A percentile compares a stretch with the other conserved stretches of the same genome.
Evolutionary conservation across 345 rosid species (phyloP).

Genomic region (Eucalyptus shirleyi): DNA sequence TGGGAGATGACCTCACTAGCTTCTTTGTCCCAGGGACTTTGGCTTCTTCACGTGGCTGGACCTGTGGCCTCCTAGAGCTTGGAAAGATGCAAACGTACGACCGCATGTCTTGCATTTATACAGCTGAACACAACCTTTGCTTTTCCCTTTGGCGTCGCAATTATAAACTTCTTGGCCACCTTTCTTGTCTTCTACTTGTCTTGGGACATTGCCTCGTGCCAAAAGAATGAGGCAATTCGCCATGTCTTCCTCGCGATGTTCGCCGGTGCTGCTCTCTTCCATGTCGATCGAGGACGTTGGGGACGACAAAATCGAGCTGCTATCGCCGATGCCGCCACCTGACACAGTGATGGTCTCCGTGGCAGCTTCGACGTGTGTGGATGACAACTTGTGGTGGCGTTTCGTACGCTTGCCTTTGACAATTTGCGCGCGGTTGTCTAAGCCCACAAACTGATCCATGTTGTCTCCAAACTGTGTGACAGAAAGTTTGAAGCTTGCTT

Average conservation of each 20-base stretch:
- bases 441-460: background rate
- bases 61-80: background rate
- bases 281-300: background rate
- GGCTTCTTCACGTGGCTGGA: background rate
- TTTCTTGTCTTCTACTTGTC: background rate
- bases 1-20: background rate
- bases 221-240: background rate
- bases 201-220: background rate
- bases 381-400: background rate
- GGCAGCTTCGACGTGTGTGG: background rate
- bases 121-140: background rate
- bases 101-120: background rate
- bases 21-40: background rate
- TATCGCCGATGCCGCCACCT: background rate
- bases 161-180: background rate
- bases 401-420: background rate
- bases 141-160: background rate
- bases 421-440: background rate
- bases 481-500: background rate
- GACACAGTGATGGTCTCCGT: background rate
- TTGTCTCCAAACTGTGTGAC: background rate
- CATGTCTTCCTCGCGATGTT: background rate
- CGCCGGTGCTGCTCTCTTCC: background rate
- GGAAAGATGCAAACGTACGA: background rate
- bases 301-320: background rate